Evolutionary conservation across 768 basidiomycete genomes (phyloP), one percentile per base, ranked within the genome.

Genomic region (Cystobasidium tubakii): DNA sequence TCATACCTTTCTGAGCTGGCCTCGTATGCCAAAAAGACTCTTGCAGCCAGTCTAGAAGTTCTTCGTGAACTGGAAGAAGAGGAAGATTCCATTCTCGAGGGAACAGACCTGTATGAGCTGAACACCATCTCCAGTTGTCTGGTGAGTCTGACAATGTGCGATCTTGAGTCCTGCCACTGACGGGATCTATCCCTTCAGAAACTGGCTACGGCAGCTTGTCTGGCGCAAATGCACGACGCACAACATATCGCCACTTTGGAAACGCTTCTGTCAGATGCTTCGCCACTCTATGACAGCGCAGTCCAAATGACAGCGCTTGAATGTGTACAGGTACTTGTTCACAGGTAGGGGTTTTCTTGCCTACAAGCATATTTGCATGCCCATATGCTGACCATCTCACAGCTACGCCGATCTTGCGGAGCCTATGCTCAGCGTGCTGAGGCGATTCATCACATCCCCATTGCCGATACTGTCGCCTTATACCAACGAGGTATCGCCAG

Each of bases 231-330:
- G 55, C 54, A 42, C 54, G 53, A 55, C 17, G 7, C 29, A 19
- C 27, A 65, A 44, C 57, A 36, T 65, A 19, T 62, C 39, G 43
- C 27, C 10, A 25, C 43, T 4, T 15, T 73, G 21, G 60, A 67
- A 13, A 63, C 53, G 0, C 83, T 98, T 17, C 83, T 96, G 34
- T 93, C 91, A 76, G 88, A 88, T 39, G 87, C 88, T 21, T 87
- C 91, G 0, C 88, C 92, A 1, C 86, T 92, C 25, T 87, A 87
- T 50, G 91, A 96, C 77, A 87, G 88, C 77, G 83, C 91, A 42
- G 87, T 95, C 1, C 90, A 95, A 80, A 92, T 93, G 81, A 89
- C 94, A 1, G 92, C 93, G 10, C 83, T 96, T 57, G 89, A 92
- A 78, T 88, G 91, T 6, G 88, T 89, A 12, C 88, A 89, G 0